Base-by-base conservation (phyloP, 148 eudicot genomes). In the Nyssa sinensis region DNA sequence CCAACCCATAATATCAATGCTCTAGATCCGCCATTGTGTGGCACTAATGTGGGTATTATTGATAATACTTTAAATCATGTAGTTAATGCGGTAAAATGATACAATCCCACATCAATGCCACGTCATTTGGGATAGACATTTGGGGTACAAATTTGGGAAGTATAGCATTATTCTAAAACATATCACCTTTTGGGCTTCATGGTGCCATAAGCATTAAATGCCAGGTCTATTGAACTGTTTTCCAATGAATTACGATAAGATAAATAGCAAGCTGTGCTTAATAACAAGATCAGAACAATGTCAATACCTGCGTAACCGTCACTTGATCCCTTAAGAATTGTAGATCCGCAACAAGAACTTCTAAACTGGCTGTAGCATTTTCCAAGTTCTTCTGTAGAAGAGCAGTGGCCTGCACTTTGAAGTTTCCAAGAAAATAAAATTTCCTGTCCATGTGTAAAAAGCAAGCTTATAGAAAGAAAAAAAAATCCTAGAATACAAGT, bases 311-410 rank as follows among this genome's bases (percentile, higher is more conserved):
- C 1, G 98, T 90, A 66, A 90, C 86, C 0, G 93, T 95, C 64
- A 90, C 97, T 85, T 92, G 97, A 84, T 92, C 96, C 84, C 94
- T 85, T 65, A 90, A 64, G 86, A 95, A 90, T 77, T 90, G 97
- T 67, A 89, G 83, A 81, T 92, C 97, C 30, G 79, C 86, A 55
- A 92, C 80, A 71, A 95, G 87, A 81, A 90, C 97, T 82, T 89
- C 97, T 83, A 90, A 82, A 86, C 96, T 90, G 27, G 90, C 94
- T 84, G 84, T 95, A 32, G 96, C 98, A 85, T 92, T 92, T 82
- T 90, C 92, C 88, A 95, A 77, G 74, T 92, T 90, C 34, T 84
- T 95, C 65, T 80, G 89, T 55, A 95, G 82, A 76, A 95, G 97
- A 70, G 84, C 39, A 60, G 78, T 88, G 33, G 96, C 96, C 98